Base-by-base conservation (phyloP, 495 filamentous ascomycete species). In the Penicillium paxilli region DNA sequence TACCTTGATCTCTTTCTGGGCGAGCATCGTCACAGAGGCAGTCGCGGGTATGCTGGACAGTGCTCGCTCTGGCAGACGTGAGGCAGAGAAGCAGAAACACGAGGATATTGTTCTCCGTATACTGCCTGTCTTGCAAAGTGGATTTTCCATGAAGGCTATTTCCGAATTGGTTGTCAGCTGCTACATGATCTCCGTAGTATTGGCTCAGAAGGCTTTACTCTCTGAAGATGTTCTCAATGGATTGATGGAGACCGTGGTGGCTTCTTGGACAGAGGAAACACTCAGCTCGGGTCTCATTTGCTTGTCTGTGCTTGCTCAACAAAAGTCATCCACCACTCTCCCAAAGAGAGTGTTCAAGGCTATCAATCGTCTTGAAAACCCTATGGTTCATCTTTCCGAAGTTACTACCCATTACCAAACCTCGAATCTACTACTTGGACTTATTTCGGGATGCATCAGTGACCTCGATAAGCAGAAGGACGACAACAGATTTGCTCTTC, bases 101-200 rank as follows among this genome's bases (percentile, higher is more conserved):
- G 88, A 96, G 61, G 84, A 89, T 65, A 76, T 96, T 0, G 73
- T 96, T 3, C 73, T 90, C 28, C 79, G 83, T 32, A 75, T 96
- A 22, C 77, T 92, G 4, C 89, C 92, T 10, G 79, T 89, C 2
- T 69, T 98, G 19, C 87, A 90, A 51, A 83, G 89, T 44, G 87
- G 84, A 5, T 79, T 98, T 42, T 77, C 81, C 11, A 81, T 92
- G 74, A 84, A 85, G 53, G 81, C 86, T 25, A 79, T 85, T 0
- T 81, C 90, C 0, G 88, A 93, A 49, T 74, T 96, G 35, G 84
- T 90, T 44, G 80, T 93, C 55, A 91, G 87, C 19, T 91, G 86
- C 61, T 97, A 96, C 64, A 96, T 96, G 90, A 82, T 97, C 22
- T 78, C 90, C 21, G 85, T 89, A 0, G 82, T 97, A 48, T 75